Percentiles rank a stretch among this genome's conserved stretches.
Evolutionary conservation across 179 eudicot genomes (phyloP).

Genomic region (Dionaea muscipula): DNA sequence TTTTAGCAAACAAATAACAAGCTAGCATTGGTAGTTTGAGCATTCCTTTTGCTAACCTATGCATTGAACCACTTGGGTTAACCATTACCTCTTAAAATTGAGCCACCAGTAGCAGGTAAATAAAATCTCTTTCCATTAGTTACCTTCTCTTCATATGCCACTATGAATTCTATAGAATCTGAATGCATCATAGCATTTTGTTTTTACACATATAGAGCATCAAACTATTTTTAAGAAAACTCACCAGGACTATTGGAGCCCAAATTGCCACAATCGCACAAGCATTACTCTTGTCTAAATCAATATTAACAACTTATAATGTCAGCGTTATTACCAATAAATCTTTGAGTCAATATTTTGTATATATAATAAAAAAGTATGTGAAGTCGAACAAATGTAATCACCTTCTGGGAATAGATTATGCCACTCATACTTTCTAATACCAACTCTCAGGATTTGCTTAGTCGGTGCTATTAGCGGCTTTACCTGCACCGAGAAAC

Average conservation of each 20-base stretch:
- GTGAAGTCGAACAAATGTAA: constrained; percentile 1
- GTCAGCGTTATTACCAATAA: background rate
- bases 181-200: too few species aligned
- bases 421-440: constrained; percentile 62
- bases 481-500: constrained; percentile 52
- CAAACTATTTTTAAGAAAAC: constrained; percentile 17
- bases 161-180: too few species aligned
- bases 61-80: too few species aligned
- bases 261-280: constrained; percentile 89
- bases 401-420: constrained; percentile 84
- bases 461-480: constrained; percentile 87
- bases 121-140: too few species aligned
- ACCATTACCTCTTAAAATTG: too few species aligned
- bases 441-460: constrained; percentile 69
- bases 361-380: constrained; percentile 5
- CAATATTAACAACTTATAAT: constrained; percentile 8
- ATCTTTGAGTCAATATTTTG: constrained; percentile 3
- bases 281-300: constrained; percentile 74
- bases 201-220: too few species aligned
- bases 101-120: too few species aligned
- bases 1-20: too few species aligned
- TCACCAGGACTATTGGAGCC: constrained; percentile 88
- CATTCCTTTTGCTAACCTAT: too few species aligned
- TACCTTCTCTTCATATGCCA: too few species aligned
- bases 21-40: too few species aligned